phyloP scores from a whole-genome alignment of 805 yeast genomes.

The Starmerella tilneyi region DNA sequence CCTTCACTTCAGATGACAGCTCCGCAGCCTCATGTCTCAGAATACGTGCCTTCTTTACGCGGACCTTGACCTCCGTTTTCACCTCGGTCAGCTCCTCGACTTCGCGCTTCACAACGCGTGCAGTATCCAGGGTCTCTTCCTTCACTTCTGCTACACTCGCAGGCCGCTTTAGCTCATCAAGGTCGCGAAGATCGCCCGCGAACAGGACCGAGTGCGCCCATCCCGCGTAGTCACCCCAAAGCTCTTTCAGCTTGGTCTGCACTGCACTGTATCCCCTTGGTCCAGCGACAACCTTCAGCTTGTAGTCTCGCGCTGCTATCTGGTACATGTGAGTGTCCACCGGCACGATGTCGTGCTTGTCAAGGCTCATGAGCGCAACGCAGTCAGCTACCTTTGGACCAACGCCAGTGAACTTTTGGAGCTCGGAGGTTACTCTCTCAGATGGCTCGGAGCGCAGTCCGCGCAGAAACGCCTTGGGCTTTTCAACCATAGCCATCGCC shows the following conservation, averaged over 20 bases:
- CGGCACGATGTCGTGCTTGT: constrained; percentile 79
- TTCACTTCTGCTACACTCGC: not conserved
- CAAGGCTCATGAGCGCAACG: constrained; percentile 82
- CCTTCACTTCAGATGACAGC: not conserved
- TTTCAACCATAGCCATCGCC: constrained; percentile 43
- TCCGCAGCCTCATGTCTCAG: not conserved
- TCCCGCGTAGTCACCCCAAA: constrained; percentile 91
- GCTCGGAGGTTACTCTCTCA: constrained; percentile 45
- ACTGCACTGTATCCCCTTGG: constrained; percentile 47
- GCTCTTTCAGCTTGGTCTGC: constrained; percentile 45
- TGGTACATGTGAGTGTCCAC: constrained; percentile 93
- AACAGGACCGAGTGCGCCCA: constrained; percentile 97
- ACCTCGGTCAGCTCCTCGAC: not conserved
- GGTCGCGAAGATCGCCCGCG: constrained; percentile 67
- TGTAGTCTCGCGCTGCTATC: constrained; percentile 75
- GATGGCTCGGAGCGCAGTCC: constrained; percentile 40
- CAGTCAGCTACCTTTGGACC: constrained; percentile 99
- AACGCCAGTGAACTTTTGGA: constrained; percentile 69
- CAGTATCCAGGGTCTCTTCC: not conserved
- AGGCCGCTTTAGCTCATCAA: constrained; percentile 33
- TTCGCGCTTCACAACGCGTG: not conserved
- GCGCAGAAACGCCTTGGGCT: constrained; percentile 33
- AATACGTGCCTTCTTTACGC: too few species aligned
- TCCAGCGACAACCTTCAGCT: constrained; percentile 35
- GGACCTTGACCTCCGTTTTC: not conserved